Evolutionary conservation across 768 basidiomycete genomes (phyloP).

Genomic region (Trametes meyenii): DNA sequence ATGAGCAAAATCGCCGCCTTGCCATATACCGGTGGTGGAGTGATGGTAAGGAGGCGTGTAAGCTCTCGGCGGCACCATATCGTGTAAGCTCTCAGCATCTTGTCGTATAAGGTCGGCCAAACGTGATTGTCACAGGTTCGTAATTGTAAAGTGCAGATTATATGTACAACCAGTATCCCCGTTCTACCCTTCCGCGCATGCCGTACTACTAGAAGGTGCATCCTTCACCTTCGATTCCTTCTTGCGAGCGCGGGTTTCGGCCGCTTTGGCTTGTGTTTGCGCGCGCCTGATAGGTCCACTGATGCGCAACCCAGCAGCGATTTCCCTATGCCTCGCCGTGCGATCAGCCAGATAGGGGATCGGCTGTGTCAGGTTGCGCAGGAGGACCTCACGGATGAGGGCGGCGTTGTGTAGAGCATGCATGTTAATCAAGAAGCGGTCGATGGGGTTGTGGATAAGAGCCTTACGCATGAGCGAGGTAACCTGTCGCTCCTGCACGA

Average conservation of each 20-base stretch:
- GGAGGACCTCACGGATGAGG: slow-evolving; percentile 28
- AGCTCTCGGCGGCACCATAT: too few species aligned
- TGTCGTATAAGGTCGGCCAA: too few species aligned
- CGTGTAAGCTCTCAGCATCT: too few species aligned
- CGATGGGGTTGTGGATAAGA: slow-evolving; percentile 25
- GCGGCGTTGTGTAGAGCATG: slow-evolving; percentile 38
- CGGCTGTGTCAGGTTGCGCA: slow-evolving; percentile 26
- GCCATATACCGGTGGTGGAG: too few species aligned
- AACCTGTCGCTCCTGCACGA: slow-evolving; percentile 29
- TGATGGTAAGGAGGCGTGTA: too few species aligned
- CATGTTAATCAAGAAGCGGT: slow-evolving; percentile 32
- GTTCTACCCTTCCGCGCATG: background rate
- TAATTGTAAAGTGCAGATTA: background rate
- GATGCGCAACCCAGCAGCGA: background rate
- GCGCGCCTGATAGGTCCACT: background rate
- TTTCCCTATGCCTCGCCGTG: slow-evolving; percentile 6
- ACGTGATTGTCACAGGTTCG: too few species aligned
- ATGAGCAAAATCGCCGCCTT: too few species aligned
- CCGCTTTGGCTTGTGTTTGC: background rate
- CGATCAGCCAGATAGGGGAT: slow-evolving; percentile 22
- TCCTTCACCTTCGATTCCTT: background rate
- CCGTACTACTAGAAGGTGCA: background rate
- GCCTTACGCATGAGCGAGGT: slow-evolving; percentile 17
- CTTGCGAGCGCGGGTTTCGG: slow-evolving; percentile 2
- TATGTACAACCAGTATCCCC: background rate